Evolutionary conservation across 2,329 filamentous ascomycete genomes (phyloP).

Genomic region (Calonectria henricotiae): DNA sequence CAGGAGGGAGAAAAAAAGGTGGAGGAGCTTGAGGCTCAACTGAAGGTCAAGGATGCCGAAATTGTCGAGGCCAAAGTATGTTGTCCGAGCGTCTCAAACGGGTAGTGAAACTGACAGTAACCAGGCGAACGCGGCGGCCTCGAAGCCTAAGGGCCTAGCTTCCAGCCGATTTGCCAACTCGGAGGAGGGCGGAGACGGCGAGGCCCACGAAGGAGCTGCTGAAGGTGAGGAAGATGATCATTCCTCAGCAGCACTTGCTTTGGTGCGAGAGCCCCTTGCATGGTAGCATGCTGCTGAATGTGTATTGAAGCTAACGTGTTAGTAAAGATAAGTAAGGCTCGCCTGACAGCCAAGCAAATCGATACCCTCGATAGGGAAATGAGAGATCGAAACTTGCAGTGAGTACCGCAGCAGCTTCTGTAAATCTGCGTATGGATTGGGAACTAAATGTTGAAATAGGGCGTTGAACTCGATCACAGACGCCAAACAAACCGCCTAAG

Average conservation of each 20-base stretch:
- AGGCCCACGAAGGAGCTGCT: conserved; percentile 59
- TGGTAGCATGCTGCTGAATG: conserved; percentile 52
- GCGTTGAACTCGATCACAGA: conserved; percentile 53
- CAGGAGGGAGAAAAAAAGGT: conserved; percentile 67
- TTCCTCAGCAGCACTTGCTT: conserved; percentile 77
- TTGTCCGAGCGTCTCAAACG: neutral
- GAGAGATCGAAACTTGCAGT: conserved; percentile 70
- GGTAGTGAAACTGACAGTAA: conserved; percentile 29
- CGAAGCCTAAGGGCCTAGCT: conserved; percentile 68
- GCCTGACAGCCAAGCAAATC: conserved; percentile 66
- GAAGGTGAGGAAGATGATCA: conserved; percentile 77
- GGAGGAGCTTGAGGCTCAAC: conserved; percentile 69
- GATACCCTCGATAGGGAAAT: conserved; percentile 72
- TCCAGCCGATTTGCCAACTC: conserved; percentile 70
- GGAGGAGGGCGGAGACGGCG: conserved; percentile 58
- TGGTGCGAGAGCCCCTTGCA: conserved; percentile 74
- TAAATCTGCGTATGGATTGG: neutral
- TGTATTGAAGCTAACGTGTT: conserved; percentile 44
- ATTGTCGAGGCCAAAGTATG: conserved; percentile 74
- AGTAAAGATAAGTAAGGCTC: conserved; percentile 64
- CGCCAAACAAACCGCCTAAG: conserved; percentile 42
- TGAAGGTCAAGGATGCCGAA: conserved; percentile 77
- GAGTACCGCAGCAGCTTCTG: conserved; percentile 50
- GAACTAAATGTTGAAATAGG: conserved; percentile 40
- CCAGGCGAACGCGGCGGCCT: conserved; percentile 64